Percentiles rank a stretch among this genome's conserved stretches.
phyloP scores from a whole-genome alignment of 1,284 basidiomycete species.

The Trametes sp. region DNA sequence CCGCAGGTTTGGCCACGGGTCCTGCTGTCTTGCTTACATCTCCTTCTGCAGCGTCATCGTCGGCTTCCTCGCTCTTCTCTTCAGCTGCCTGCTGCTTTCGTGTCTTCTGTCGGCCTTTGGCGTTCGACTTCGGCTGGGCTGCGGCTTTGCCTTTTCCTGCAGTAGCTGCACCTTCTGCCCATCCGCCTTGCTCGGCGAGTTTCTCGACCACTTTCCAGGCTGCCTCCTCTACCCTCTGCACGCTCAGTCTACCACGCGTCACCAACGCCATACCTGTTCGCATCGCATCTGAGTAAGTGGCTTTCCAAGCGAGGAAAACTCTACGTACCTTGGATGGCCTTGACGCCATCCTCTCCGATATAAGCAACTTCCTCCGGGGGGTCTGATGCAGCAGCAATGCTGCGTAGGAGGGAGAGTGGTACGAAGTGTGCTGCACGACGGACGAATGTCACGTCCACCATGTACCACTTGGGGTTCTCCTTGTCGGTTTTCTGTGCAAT shows the following conservation, averaged over 20 bases:
- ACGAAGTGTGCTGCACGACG: constrained; percentile 77
- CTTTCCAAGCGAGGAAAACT: constrained; percentile 43
- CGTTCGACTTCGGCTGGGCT: constrained; percentile 11
- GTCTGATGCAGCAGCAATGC: constrained; percentile 55
- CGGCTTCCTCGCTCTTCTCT: constrained; percentile 10
- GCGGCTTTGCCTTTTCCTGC: constrained; percentile 10
- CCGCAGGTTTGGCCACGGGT: not conserved
- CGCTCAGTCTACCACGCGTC: constrained; percentile 86
- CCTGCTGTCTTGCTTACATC: not conserved
- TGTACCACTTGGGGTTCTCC: constrained; percentile 89
- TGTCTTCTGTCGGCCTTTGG: constrained; percentile 2
- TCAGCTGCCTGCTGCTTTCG: constrained; percentile 14
- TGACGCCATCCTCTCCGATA: constrained; percentile 65
- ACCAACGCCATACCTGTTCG: constrained; percentile 79
- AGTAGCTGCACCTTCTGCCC: constrained; percentile 49
- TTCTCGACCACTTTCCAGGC: constrained; percentile 76
- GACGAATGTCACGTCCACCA: constrained; percentile 86
- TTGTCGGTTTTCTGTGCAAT: constrained; percentile 76
- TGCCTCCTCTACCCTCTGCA: constrained; percentile 77
- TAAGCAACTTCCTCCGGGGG: constrained; percentile 67
- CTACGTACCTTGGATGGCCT: constrained; percentile 57
- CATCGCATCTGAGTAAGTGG: too few species aligned
- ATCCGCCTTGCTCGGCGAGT: constrained; percentile 80
- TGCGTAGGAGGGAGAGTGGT: constrained; percentile 79
- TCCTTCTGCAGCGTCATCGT: constrained; percentile 5